These are phyloP conservation scores for Raffaelea ambrosiae DNA, from an alignment of 2,329 filamentous ascomycete genomes.

Conservation along the genomic window DNA sequence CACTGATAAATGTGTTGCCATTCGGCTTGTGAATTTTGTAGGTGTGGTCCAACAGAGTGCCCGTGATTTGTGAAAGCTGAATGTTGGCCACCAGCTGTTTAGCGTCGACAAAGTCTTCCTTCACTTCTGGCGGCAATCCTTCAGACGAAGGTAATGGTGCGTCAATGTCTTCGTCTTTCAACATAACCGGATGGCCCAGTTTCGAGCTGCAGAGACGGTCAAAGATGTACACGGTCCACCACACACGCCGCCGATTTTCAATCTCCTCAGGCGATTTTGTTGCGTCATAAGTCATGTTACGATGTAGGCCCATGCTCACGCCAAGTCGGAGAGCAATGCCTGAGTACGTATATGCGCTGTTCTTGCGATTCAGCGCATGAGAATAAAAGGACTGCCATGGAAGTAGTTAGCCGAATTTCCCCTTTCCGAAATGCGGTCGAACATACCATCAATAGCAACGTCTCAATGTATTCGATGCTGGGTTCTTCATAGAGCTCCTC, in stretches of 20 bases:
- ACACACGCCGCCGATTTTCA: constrained; percentile 17
- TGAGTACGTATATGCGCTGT: constrained; percentile 27
- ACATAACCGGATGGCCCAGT: constrained; percentile 3
- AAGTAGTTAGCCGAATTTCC: too few species aligned
- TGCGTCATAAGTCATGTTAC: constrained; percentile 25
- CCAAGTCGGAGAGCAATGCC: constrained; percentile 27
- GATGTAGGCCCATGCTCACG: constrained; percentile 27
- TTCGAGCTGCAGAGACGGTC: constrained; percentile 4
- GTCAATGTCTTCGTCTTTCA: constrained; percentile 4
- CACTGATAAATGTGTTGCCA: neutral
- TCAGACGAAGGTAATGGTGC: neutral
- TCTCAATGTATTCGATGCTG: constrained; percentile 26
- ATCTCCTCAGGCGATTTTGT: constrained; percentile 18
- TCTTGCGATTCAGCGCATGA: constrained; percentile 27
- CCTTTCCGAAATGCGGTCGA: too few species aligned
- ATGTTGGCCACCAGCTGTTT: constrained; percentile 3
- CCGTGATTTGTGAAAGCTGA: neutral
- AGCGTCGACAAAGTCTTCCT: constrained; percentile 1
- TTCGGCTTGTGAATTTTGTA: constrained; percentile 4
- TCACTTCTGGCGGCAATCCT: neutral
- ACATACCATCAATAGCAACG: constrained; percentile 22
- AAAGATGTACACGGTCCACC: constrained; percentile 4
- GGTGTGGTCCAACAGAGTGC: constrained; percentile 1
- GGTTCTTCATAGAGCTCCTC: constrained; percentile 27
- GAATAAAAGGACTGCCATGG: constrained; percentile 25